These are phyloP conservation scores for Sarcomyxa edulis DNA, from an alignment of 768 basidiomycete species.

Conservation along the genomic window DNA sequence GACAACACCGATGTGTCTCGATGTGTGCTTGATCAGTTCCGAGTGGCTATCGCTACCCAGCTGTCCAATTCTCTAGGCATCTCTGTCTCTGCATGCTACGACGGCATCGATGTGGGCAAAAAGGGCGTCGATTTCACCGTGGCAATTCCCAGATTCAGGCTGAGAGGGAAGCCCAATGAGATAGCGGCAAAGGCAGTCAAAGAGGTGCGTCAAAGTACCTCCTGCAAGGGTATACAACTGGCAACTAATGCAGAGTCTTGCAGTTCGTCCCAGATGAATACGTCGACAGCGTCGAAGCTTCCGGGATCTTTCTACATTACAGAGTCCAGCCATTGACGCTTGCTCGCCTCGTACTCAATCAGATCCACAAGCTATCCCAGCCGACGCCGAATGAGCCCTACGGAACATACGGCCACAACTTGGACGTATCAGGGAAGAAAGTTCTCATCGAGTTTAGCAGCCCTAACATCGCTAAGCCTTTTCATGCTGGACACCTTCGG, in stretches of 20 bases:
- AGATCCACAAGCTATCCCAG: constrained; percentile 69
- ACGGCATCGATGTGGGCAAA: constrained; percentile 85
- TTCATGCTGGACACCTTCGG: constrained; percentile 35
- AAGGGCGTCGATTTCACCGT: constrained; percentile 93
- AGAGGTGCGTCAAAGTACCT: constrained; percentile 44
- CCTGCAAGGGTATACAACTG: too few relatives aligned
- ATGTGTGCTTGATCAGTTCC: constrained; percentile 71
- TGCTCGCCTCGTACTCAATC: constrained; percentile 59
- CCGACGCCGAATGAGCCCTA: constrained; percentile 46
- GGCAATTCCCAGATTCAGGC: constrained; percentile 87
- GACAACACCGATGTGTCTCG: constrained; percentile 55
- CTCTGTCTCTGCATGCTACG: constrained; percentile 70
- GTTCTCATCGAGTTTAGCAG: constrained; percentile 30
- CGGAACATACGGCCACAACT: constrained; percentile 25
- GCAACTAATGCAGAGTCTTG: too few relatives aligned
- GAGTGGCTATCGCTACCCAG: constrained; percentile 73
- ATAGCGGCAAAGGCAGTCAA: constrained; percentile 69
- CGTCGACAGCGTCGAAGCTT: constrained; percentile 61
- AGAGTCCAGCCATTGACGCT: constrained; percentile 62
- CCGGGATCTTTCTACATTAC: constrained; percentile 83
- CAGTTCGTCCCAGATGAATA: constrained; percentile 86
- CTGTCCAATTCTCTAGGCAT: constrained; percentile 59
- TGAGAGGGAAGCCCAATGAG: constrained; percentile 79
- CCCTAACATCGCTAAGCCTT: constrained; percentile 40
- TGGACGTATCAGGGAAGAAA: constrained; percentile 25